Conservation (phyloP, 352 stramenopile genomes). For the Blastocystis sp. region DNA sequence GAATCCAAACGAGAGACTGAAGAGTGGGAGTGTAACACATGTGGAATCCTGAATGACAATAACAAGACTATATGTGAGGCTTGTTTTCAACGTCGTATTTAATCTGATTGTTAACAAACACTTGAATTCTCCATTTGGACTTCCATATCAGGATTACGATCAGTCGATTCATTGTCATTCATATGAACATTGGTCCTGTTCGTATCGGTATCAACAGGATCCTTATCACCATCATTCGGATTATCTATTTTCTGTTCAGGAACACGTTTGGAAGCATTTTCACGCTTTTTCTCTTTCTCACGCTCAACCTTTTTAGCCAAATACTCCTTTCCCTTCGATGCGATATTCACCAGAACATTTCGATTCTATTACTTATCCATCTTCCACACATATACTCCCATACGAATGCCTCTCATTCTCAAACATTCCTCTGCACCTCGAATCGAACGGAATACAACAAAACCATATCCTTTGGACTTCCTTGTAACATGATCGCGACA, state of each 20-base stretch:
- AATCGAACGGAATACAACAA: background rate
- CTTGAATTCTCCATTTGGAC: background rate
- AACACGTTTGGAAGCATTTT: too few species aligned
- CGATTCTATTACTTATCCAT: background rate
- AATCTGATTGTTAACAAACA: background rate
- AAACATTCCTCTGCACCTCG: background rate
- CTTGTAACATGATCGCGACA: background rate
- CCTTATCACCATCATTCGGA: too few species aligned
- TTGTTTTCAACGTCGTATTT: slow-evolving; percentile 48
- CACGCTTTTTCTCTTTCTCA: too few species aligned
- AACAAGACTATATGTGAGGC: slow-evolving; percentile 26
- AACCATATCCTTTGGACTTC: background rate
- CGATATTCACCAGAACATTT: background rate
- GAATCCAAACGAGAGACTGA: background rate
- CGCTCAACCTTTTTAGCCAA: background rate
- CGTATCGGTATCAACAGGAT: too few species aligned
- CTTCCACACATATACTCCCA: background rate
- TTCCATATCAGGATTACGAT: too few species aligned
- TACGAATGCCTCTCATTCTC: background rate
- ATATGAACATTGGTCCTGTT: too few species aligned
- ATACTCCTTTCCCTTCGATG: slow-evolving; percentile 9
- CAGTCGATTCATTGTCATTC: too few species aligned
- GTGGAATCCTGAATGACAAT: slow-evolving; percentile 44
- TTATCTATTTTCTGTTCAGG: too few species aligned
- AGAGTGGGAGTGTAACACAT: slow-evolving; percentile 11